Evolutionary conservation across 345 rosid species (phyloP), one percentile per base, ranked within the genome.

Genomic region (Pugionium cornutum): DNA sequence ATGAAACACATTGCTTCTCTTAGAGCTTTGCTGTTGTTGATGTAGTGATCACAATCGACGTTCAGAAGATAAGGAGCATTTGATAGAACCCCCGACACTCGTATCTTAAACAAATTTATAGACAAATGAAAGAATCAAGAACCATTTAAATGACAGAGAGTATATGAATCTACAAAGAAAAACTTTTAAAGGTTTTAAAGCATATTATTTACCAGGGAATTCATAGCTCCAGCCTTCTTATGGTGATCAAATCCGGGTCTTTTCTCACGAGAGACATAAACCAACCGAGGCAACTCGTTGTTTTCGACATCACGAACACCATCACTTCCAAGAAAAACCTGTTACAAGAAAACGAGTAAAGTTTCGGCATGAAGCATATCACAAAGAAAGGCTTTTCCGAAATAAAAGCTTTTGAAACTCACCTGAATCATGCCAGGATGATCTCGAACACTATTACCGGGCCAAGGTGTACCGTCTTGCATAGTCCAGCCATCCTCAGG

Each of bases 341-440:
- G 78, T 48, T 58, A 27, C 41, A 59, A 62, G 9, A 58, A 40
- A 8, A 45, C n/a, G 3, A 7, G 29, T 5, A 33, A n/a, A 31
- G 51, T 45, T 66, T 28, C 3, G 44, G 1, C 36, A 61, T 7
- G 39, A 61, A 57, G 58, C 30, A 44, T 26, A n/a, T 25, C 27
- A 58, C 35, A 48, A 7, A 8, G 9, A 33, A 53, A 37, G 64
- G 44, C 1, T 43, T 49, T 42, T 3, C 9, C 3, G 45, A 26
- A 49, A 58, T 33, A 53, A 9, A 60, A 54, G 25, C 10, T n/a
- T 53, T 47, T 32, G 49, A 57, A 63, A 71, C 86, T 72, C 9
- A 94, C 99, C 96, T 94, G 99, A 59, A 94, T 94, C 99, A 94
- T 94, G 78, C 99, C 99, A 7, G 99, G 99, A 76, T 94, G 99